These are phyloP conservation scores for Echites panduratus DNA, from an alignment of 257 asterid species.

Conservation along the genomic window DNA sequence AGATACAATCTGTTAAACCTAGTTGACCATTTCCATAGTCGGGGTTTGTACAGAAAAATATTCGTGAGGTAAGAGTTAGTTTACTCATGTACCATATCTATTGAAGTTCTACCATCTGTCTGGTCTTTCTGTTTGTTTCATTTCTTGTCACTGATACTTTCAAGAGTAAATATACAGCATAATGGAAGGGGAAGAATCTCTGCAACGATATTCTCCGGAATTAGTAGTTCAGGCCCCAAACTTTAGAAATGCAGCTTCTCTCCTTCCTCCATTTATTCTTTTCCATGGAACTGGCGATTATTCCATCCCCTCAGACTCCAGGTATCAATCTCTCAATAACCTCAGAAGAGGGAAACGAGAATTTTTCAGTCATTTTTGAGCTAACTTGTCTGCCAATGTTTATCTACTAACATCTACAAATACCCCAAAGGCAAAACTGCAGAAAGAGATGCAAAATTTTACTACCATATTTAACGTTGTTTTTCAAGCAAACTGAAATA, in stretches of 20 bases:
- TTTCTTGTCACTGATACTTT: neutral
- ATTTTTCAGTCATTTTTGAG: neutral
- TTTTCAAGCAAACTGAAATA: neutral
- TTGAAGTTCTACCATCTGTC: neutral
- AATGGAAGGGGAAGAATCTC: constrained; percentile 94
- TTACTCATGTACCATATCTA: neutral
- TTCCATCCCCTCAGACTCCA: constrained; percentile 80
- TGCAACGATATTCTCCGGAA: constrained; percentile 75
- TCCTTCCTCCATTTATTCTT: constrained; percentile 74
- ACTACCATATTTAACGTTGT: neutral
- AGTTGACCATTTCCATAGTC: constrained; percentile 68
- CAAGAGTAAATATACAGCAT: constrained; percentile 40
- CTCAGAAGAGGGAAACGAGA: neutral
- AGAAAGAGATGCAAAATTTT: neutral
- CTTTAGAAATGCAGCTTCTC: constrained; percentile 48
- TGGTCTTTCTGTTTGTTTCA: neutral
- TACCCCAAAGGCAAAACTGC: too few species aligned
- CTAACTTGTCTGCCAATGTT: too few species aligned
- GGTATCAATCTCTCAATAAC: constrained; percentile 32
- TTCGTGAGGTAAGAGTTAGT: constrained; percentile 48
- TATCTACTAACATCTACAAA: too few species aligned
- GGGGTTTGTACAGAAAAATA: constrained; percentile 78
- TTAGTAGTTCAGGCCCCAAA: constrained; percentile 59
- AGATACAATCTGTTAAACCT: constrained; percentile 76
- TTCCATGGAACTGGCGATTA: constrained; percentile 94